Percentiles rank a stretch among this genome's conserved stretches.
Conservation (phyloP, 768 basidiomycete species). For the Boletus sp. region DNA sequence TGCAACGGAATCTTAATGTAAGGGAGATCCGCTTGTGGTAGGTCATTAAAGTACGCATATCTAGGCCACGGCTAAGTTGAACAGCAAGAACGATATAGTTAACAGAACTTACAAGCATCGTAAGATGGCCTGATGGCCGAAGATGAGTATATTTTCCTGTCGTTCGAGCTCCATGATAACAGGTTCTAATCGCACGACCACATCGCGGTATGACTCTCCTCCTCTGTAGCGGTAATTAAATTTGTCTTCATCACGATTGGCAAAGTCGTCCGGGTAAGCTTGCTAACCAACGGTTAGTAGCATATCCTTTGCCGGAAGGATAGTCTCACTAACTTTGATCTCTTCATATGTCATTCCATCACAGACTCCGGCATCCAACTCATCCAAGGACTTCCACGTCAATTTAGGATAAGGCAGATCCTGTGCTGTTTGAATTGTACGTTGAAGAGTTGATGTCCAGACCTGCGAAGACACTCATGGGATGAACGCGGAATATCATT, state of each 20-base stretch:
- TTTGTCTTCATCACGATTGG: slow-evolving; percentile 97
- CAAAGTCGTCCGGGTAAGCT: slow-evolving; percentile 97
- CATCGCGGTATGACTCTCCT: slow-evolving; percentile 97
- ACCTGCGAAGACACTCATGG: slow-evolving; percentile 49
- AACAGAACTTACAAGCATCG: slow-evolving; percentile 60
- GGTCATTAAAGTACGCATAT: slow-evolving; percentile 95
- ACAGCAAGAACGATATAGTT: neutral
- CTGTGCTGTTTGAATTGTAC: slow-evolving; percentile 89
- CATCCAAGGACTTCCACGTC: slow-evolving; percentile 98
- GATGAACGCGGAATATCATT: neutral
- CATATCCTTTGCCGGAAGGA: neutral
- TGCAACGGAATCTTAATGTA: slow-evolving; percentile 98
- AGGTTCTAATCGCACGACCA: slow-evolving; percentile 91
- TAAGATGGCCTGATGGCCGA: slow-evolving; percentile 92
- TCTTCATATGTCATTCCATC: slow-evolving; percentile 99
- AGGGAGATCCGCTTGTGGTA: slow-evolving; percentile 89
- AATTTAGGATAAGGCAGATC: slow-evolving; percentile 82
- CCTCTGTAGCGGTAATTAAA: slow-evolving; percentile 98
- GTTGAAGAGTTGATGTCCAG: slow-evolving; percentile 96
- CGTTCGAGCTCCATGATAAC: slow-evolving; percentile 99
- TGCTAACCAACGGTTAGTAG: slow-evolving; percentile 43
- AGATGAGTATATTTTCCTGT: slow-evolving; percentile 94
- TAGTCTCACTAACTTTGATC: slow-evolving; percentile 70
- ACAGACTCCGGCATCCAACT: slow-evolving; percentile 97
- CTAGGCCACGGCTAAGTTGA: slow-evolving; percentile 35